phyloP scores from a whole-genome alignment of 805 yeast genomes.

The Yarrowia sp. region DNA sequence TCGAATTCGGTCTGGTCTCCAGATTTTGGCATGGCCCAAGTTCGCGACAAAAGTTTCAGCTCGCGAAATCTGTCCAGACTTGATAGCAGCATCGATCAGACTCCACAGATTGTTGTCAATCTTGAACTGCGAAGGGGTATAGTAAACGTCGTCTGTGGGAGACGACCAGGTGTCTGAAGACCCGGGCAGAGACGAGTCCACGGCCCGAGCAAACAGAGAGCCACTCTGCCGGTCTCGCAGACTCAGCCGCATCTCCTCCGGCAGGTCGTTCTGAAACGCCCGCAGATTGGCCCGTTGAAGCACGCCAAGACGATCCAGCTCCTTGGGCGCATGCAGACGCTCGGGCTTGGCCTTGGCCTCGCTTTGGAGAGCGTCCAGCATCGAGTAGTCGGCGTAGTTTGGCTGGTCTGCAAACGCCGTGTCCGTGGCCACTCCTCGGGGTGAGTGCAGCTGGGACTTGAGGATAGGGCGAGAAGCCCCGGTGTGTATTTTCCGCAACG shows the following conservation, averaged over 20 bases:
- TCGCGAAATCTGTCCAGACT: slow-evolving; percentile 4
- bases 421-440: slow-evolving; percentile 15
- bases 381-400: neutral
- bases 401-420: neutral
- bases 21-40: slow-evolving; percentile 1
- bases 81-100: slow-evolving; percentile 16
- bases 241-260: neutral
- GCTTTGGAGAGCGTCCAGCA: neutral
- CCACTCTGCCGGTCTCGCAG: neutral
- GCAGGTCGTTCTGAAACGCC: neutral
- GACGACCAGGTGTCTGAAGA: slow-evolving; percentile 1
- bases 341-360: neutral
- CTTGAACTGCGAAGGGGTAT: slow-evolving; percentile 2
- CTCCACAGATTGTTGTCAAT: slow-evolving; percentile 16
- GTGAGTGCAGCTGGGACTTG: neutral
- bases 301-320: neutral
- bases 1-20: neutral
- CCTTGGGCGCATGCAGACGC: neutral
- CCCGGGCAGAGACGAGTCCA: neutral
- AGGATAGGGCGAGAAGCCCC: neutral
- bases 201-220: neutral
- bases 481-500: neutral
- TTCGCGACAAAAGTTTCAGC: slow-evolving; percentile 14
- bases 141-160: neutral
- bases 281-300: neutral